These are phyloP conservation scores for Wickerhamiella nectarea DNA, from an alignment of 805 yeast species.

Conservation along the genomic window DNA sequence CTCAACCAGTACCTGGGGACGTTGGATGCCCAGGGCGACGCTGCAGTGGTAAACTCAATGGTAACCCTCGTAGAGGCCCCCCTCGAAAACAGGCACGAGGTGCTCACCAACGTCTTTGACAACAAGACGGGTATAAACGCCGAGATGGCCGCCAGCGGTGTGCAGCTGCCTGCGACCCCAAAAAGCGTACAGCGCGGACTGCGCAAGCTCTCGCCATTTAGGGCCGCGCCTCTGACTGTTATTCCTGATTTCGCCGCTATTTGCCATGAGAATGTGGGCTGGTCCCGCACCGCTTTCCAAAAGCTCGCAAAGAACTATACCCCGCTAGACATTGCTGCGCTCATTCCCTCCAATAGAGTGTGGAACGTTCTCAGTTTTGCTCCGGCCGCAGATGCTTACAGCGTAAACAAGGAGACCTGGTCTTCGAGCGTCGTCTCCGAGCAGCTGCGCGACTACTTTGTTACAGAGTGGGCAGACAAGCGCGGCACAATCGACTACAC, in stretches of 20 bases:
- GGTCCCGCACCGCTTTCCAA: constrained; percentile 16
- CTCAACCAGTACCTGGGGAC: constrained; percentile 26
- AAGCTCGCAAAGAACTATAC: constrained; percentile 4
- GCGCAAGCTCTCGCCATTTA: constrained; percentile 8
- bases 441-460: constrained; percentile 26
- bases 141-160: constrained; percentile 29
- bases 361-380: constrained; percentile 28
- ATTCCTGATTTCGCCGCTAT: constrained; percentile 18
- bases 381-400: constrained; percentile 20
- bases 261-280: constrained; percentile 20
- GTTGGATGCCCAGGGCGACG: constrained; percentile 19
- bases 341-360: constrained; percentile 24
- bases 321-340: constrained; percentile 16
- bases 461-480: constrained; percentile 29
- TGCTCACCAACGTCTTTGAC: constrained; percentile 27
- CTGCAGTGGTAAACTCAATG: constrained; percentile 22
- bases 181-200: constrained; percentile 14
- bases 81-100: constrained; percentile 15
- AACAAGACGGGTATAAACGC: constrained; percentile 26
- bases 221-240: constrained; percentile 9
- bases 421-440: constrained; percentile 25
- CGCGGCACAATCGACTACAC: constrained; percentile 27
- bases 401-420: constrained; percentile 24
- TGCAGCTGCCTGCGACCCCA: constrained; percentile 23
- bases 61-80: constrained; percentile 28